These are phyloP conservation scores for Penicillium sp. DNA, from an alignment of 2,329 filamentous ascomycete genomes.

Conservation along the genomic window DNA sequence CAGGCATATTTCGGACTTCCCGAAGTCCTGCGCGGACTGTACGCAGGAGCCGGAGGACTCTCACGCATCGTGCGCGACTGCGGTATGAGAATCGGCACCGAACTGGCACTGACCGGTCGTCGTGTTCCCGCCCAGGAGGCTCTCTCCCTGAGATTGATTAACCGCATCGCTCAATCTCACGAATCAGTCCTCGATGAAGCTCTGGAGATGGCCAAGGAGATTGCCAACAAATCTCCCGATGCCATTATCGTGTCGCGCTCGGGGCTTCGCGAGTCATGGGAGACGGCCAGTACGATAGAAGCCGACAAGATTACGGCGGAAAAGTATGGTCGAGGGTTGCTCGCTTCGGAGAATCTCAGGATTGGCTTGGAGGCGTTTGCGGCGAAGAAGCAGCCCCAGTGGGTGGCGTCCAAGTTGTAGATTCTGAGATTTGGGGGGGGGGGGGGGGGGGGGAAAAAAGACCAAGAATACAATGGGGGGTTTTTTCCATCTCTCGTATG, in stretches of 20 bases:
- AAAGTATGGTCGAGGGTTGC: conserved; percentile 75
- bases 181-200: conserved; percentile 74
- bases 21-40: conserved; percentile 64
- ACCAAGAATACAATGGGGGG: too few species aligned
- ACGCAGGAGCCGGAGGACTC: conserved; percentile 64
- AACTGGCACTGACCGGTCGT: conserved; percentile 64
- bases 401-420: conserved; percentile 46
- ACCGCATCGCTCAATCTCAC: conserved; percentile 47
- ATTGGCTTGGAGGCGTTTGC: conserved; percentile 59
- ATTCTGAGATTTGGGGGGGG: not conserved
- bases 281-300: conserved; percentile 56
- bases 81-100: conserved; percentile 61
- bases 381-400: conserved; percentile 79
- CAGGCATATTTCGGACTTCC: conserved; percentile 61
- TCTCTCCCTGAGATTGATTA: conserved; percentile 39
- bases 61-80: conserved; percentile 62
- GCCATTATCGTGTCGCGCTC: conserved; percentile 65
- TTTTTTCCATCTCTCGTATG: too few species aligned
- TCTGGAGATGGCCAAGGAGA: conserved; percentile 52
- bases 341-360: conserved; percentile 88
- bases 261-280: conserved; percentile 65
- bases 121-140: conserved; percentile 56
- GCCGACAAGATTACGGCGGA: conserved; percentile 74
- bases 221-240: conserved; percentile 64
- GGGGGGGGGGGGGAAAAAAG: too few species aligned